Base-by-base conservation (phyloP, 352 stramenopile species). In the Globisporangium abappressorium region DNA sequence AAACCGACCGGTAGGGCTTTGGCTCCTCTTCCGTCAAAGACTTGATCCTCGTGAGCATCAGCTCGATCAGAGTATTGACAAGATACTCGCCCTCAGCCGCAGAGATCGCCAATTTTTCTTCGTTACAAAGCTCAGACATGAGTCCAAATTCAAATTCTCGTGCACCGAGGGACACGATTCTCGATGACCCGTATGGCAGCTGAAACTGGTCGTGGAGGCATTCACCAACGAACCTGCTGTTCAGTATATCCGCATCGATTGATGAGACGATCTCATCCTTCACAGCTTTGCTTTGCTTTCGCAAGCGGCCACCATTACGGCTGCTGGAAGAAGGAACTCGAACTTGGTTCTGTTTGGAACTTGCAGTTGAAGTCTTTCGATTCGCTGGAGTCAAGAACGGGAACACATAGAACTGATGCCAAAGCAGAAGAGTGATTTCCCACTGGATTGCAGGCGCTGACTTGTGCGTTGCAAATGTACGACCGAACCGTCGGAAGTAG, bases 41-140 rank as follows among this genome's bases (percentile, higher is more conserved):
- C 12, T 14, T 22, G 15, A 24, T 53, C 12, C 46, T n/a, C 20
- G 20, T 38, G 36, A 62, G 12, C 57, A 51, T 14, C 20, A 62
- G n/a, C n/a, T 62, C 57, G 57, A 62, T 51, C 20, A 62, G 57
- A 20, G n/a, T n/a, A 41, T 62, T 51, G 20, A 62, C 14, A 14
- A 62, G 57, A 20, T 11, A 22, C 33, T 49, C 33, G 0, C 57
- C 34, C 4, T 33, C 33, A 2, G 8, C 14, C 11, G 38, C 38
- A 46, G 12, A 18, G 5, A 7, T n/a, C 38, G 12, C 38, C 14
- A 14, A 34, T 38, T 51, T 24, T n/a, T 6, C 30, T 30, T 30
- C 57, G n/a, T 3, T 53, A 15, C 15, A 20, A 15, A 22, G n/a
- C n/a, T 49, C 57, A 34, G 33, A 36, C 11, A 30, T 11, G 33